Evolutionary conservation across 1,284 basidiomycete species (phyloP).

Genomic region (Ganoderma boninense): DNA sequence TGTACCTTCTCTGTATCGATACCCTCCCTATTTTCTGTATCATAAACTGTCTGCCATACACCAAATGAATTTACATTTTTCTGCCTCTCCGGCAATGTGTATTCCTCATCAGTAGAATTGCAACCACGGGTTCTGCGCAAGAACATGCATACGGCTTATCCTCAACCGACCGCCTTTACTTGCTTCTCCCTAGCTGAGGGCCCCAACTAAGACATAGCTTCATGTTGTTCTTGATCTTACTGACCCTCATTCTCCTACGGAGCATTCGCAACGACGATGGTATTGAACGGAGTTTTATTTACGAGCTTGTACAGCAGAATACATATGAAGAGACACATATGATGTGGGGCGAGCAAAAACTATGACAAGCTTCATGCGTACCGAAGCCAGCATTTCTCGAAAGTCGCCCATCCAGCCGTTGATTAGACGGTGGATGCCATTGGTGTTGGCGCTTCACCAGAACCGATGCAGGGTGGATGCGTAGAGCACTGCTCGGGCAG

Average conservation of each 20-base stretch:
- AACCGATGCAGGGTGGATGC: constrained; percentile 45
- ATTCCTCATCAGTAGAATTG: too few relatives aligned
- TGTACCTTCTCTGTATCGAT: constrained; percentile 10
- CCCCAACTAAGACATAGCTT: too few relatives aligned
- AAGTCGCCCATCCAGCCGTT: constrained; percentile 36
- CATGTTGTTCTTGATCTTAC: too few relatives aligned
- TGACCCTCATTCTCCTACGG: too few relatives aligned
- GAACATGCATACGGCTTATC: too few relatives aligned
- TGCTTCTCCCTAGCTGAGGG: too few relatives aligned
- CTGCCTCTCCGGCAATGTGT: not conserved
- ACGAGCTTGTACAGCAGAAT: not conserved
- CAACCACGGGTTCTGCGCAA: too few relatives aligned
- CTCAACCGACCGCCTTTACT: too few relatives aligned
- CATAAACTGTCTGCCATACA: not conserved
- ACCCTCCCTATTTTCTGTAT: constrained; percentile 1
- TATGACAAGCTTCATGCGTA: constrained; percentile 35
- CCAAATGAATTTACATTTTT: not conserved
- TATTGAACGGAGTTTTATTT: not conserved
- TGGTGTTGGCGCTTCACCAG: constrained; percentile 43
- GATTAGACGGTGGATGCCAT: constrained; percentile 39
- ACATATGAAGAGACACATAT: not conserved
- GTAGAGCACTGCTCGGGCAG: constrained; percentile 43
- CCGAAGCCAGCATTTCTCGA: constrained; percentile 38
- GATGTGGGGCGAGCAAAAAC: constrained; percentile 39
- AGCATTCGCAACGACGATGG: too few relatives aligned